A percentile compares a stretch with the other conserved stretches of the same genome.
phyloP scores from a whole-genome alignment of 179 eudicot species.

The Patellifolia procumbens region DNA sequence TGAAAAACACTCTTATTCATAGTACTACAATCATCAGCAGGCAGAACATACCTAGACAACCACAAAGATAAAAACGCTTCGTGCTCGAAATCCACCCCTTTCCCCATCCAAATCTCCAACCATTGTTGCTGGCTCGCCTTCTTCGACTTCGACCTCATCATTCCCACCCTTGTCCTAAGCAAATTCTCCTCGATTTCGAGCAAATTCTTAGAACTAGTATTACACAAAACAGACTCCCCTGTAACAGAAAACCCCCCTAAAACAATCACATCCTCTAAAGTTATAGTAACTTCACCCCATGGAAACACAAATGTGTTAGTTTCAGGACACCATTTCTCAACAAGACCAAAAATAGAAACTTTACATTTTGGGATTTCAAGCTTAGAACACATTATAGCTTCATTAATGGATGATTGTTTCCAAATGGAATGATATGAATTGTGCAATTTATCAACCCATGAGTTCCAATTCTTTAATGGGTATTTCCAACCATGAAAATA shows the following conservation, averaged over 20 bases:
- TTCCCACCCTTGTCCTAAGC: neutral
- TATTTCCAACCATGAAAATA: conserved; percentile 36
- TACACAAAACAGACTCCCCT: conserved; percentile 29
- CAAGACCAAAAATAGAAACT: conserved; percentile 32
- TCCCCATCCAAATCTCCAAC: conserved; percentile 39
- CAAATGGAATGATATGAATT: conserved; percentile 25
- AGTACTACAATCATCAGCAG: conserved; percentile 3
- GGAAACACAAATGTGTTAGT: conserved; percentile 43
- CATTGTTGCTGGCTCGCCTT: conserved; percentile 18
- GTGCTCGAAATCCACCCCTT: conserved; percentile 37
- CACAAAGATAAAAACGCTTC: conserved; percentile 56
- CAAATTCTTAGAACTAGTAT: neutral
- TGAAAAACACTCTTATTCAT: conserved; percentile 32
- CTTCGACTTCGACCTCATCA: neutral
- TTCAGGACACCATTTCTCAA: conserved; percentile 42
- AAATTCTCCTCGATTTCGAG: conserved; percentile 25
- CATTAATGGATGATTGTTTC: conserved; percentile 37
- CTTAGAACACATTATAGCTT: conserved; percentile 38
- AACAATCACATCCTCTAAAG: conserved; percentile 47
- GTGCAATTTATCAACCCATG: conserved; percentile 37
- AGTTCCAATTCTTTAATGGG: conserved; percentile 28
- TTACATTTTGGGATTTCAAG: conserved; percentile 19
- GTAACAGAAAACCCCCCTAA: conserved; percentile 42
- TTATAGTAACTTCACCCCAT: conserved; percentile 56
- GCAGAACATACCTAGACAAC: conserved; percentile 58